Evolutionary conservation across 176 grass and related monocot species (phyloP).

Genomic region (Oryza meridionalis): DNA sequence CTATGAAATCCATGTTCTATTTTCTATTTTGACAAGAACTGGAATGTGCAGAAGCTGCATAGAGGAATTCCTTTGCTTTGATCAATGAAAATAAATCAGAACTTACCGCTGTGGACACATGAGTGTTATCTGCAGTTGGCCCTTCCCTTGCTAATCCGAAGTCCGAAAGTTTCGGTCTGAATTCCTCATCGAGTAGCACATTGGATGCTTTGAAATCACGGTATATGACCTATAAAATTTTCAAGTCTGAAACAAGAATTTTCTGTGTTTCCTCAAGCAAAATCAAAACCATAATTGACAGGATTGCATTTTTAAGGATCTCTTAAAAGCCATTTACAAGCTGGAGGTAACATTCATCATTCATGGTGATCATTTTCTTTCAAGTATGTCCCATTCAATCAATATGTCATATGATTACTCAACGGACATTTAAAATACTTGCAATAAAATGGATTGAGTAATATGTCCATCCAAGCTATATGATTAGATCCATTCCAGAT

Average conservation of each 20-base stretch:
- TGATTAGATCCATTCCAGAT: not conserved
- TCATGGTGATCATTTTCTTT: not conserved
- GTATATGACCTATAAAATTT: slow-evolving; percentile 60
- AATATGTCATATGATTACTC: slow-evolving; percentile 8
- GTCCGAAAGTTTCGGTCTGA: slow-evolving; percentile 77
- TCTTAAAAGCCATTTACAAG: not conserved
- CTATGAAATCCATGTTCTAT: not conserved
- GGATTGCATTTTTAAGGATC: not conserved
- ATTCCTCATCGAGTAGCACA: slow-evolving; percentile 68
- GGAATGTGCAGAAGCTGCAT: not conserved
- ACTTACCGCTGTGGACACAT: slow-evolving; percentile 73
- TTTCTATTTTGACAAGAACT: not conserved
- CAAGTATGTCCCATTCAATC: not conserved
- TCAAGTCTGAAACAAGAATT: not conserved
- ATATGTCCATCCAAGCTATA: not conserved
- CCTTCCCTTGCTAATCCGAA: slow-evolving; percentile 81
- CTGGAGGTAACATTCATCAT: not conserved
- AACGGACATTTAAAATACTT: slow-evolving; percentile 6
- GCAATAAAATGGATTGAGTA: slow-evolving; percentile 17
- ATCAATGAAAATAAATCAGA: not conserved
- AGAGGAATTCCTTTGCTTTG: not conserved
- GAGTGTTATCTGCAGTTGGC: slow-evolving; percentile 60
- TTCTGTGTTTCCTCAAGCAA: not conserved
- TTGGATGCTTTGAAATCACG: slow-evolving; percentile 91
- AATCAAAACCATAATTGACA: slow-evolving; percentile 19